Conservation (phyloP, 2,329 filamentous ascomycete species). For the Emydomyces testavorans region DNA sequence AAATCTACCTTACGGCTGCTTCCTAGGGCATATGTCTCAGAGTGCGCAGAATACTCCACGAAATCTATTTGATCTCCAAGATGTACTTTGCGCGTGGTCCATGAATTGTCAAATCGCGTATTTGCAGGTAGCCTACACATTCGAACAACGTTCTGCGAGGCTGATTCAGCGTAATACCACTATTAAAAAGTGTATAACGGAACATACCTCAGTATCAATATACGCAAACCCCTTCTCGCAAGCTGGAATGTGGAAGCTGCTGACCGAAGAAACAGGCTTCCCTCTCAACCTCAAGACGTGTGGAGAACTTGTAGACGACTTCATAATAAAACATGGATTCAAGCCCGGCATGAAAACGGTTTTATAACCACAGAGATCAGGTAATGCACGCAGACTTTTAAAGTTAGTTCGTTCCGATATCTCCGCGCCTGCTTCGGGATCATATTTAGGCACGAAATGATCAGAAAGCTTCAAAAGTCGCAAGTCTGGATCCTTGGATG, state of each 20-base stretch:
- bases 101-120: constrained; percentile 62
- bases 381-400: constrained; percentile 41
- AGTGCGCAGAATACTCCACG: constrained; percentile 64
- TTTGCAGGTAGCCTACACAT: constrained; percentile 60
- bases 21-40: constrained; percentile 63
- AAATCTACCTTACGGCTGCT: constrained; percentile 60
- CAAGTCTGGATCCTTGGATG: constrained; percentile 34
- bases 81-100: constrained; percentile 60
- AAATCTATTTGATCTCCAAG: constrained; percentile 60
- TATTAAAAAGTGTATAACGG: neutral
- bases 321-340: constrained; percentile 72
- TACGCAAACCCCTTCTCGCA: constrained; percentile 78
- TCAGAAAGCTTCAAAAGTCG: constrained; percentile 68
- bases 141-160: constrained; percentile 51
- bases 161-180: neutral
- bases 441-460: constrained; percentile 50
- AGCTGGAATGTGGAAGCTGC: constrained; percentile 61
- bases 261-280: constrained; percentile 57
- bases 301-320: constrained; percentile 65
- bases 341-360: constrained; percentile 71
- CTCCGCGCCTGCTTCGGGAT: constrained; percentile 28
- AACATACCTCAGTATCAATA: constrained; percentile 48
- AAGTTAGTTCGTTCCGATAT: neutral
- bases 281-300: constrained; percentile 63
- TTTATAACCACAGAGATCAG: constrained; percentile 58